Conservation (phyloP, 2,329 filamentous ascomycete species). For the Neonectria punicea region DNA sequence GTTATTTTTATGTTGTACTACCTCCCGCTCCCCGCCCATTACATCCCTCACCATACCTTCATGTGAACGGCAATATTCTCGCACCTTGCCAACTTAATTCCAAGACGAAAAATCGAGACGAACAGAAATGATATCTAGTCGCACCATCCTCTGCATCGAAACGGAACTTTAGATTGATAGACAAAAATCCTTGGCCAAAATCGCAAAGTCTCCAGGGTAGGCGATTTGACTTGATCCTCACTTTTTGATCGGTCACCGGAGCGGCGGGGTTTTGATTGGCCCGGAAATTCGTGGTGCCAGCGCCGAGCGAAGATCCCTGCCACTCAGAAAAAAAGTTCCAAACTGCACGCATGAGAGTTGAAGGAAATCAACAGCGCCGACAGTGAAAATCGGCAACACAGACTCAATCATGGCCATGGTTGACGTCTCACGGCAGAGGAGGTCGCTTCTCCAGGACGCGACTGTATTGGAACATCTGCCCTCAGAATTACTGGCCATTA, state of each 20-base stretch:
- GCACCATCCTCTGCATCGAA: not conserved
- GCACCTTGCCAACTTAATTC: not conserved
- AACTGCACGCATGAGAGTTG: slow-evolving; percentile 42
- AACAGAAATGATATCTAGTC: not conserved
- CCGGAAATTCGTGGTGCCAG: slow-evolving; percentile 51
- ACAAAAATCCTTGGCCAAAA: not conserved
- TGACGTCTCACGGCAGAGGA: slow-evolving; percentile 65
- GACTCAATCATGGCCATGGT: slow-evolving; percentile 63
- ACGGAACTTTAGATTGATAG: not conserved
- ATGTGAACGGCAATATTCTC: too few relatives aligned
- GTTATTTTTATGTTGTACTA: too few relatives aligned
- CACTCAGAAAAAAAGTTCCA: slow-evolving; percentile 50
- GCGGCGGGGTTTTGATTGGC: slow-evolving; percentile 46
- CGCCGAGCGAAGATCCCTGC: slow-evolving; percentile 43
- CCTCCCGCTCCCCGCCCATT: too few relatives aligned
- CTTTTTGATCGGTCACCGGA: slow-evolving; percentile 11
- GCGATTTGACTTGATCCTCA: not conserved
- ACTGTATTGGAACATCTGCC: slow-evolving; percentile 70
- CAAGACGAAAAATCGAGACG: not conserved
- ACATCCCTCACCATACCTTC: too few relatives aligned
- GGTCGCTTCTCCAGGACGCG: slow-evolving; percentile 66
- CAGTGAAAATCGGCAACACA: slow-evolving; percentile 43
- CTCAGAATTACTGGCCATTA: slow-evolving; percentile 73
- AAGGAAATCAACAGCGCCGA: slow-evolving; percentile 42
- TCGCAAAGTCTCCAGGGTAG: not conserved